These are phyloP conservation scores for Xylaria bambusicola DNA, from an alignment of 495 filamentous ascomycete genomes.

Conservation along the genomic window DNA sequence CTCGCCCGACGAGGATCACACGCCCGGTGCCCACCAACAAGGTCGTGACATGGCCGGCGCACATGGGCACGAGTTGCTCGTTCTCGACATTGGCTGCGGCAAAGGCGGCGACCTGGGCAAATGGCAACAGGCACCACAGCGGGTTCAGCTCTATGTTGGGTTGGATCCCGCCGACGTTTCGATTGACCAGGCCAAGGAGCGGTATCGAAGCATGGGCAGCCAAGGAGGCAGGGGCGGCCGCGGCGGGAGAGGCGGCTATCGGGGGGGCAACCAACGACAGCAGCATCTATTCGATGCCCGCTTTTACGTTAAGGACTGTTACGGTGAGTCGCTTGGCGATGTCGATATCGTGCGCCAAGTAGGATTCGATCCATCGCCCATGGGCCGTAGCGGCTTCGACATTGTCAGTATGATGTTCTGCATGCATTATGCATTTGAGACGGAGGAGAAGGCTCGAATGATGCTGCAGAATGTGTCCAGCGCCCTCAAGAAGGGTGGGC, in stretches of 20 bases:
- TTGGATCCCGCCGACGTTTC: constrained; percentile 89
- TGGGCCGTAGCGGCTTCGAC: constrained; percentile 80
- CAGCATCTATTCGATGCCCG: constrained; percentile 72
- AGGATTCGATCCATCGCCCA: constrained; percentile 70
- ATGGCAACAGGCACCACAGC: constrained; percentile 87
- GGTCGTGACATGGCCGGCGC: constrained; percentile 44
- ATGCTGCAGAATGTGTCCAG: constrained; percentile 95
- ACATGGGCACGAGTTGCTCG: constrained; percentile 61
- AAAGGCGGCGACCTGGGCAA: constrained; percentile 95
- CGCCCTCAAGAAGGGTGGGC: constrained; percentile 85
- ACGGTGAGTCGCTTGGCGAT: constrained; percentile 74
- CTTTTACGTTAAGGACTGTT: constrained; percentile 89
- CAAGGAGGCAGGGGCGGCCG: constrained; percentile 58
- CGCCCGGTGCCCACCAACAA: constrained; percentile 56
- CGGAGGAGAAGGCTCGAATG: constrained; percentile 77
- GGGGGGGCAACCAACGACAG: constrained; percentile 43
- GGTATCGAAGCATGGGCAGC: constrained; percentile 70
- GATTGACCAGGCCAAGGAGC: constrained; percentile 83
- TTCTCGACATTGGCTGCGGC: constrained; percentile 93
- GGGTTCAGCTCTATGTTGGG: constrained; percentile 86
- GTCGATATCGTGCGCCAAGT: constrained; percentile 77
- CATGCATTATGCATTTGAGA: constrained; percentile 98
- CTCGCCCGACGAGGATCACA: constrained; percentile 73
- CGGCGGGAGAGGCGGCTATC: constrained; percentile 42
- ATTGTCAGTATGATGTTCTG: constrained; percentile 99